Evolutionary conservation across 2,329 filamentous ascomycete species (phyloP).

Genomic region (Lachnellula suecica): DNA sequence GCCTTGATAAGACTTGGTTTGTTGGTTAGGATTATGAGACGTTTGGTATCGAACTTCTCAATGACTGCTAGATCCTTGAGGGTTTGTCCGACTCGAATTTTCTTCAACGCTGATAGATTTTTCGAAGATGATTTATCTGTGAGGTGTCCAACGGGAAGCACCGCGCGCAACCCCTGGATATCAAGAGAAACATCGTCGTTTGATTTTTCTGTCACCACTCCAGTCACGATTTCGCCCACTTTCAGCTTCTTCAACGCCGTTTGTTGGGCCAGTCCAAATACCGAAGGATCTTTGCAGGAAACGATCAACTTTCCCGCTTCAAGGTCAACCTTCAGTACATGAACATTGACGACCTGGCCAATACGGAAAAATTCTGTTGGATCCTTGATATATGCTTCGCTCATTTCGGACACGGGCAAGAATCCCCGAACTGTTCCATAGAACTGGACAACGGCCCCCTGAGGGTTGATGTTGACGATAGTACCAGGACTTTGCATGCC

Average conservation of each 20-base stretch:
- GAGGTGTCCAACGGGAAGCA: slow-evolving; percentile 75
- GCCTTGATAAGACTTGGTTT: slow-evolving; percentile 82
- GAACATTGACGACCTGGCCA: slow-evolving; percentile 89
- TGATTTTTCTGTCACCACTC: slow-evolving; percentile 78
- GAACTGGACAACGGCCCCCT: slow-evolving; percentile 89
- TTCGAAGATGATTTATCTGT: slow-evolving; percentile 82
- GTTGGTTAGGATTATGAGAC: slow-evolving; percentile 73
- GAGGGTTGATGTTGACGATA: slow-evolving; percentile 74
- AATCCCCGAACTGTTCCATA: slow-evolving; percentile 83
- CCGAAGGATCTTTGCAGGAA: slow-evolving; percentile 86
- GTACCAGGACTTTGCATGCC: slow-evolving; percentile 84
- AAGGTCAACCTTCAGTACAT: slow-evolving; percentile 77
- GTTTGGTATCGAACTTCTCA: slow-evolving; percentile 78
- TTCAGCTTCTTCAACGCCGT: slow-evolving; percentile 72
- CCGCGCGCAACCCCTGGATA: slow-evolving; percentile 73
- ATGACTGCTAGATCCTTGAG: slow-evolving; percentile 80
- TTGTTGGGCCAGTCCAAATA: slow-evolving; percentile 74
- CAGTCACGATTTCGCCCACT: slow-evolving; percentile 73
- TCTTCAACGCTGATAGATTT: slow-evolving; percentile 73
- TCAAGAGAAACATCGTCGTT: slow-evolving; percentile 76
- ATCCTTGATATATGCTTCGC: slow-evolving; percentile 90
- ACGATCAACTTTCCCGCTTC: slow-evolving; percentile 74
- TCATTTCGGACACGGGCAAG: slow-evolving; percentile 94
- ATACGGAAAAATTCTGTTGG: slow-evolving; percentile 84
- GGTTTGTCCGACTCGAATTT: slow-evolving; percentile 80